A percentile compares a stretch with the other conserved stretches of the same genome.
Conservation (phyloP, 176 grass and related monocot genomes). For the Saccharum spontaneum region DNA sequence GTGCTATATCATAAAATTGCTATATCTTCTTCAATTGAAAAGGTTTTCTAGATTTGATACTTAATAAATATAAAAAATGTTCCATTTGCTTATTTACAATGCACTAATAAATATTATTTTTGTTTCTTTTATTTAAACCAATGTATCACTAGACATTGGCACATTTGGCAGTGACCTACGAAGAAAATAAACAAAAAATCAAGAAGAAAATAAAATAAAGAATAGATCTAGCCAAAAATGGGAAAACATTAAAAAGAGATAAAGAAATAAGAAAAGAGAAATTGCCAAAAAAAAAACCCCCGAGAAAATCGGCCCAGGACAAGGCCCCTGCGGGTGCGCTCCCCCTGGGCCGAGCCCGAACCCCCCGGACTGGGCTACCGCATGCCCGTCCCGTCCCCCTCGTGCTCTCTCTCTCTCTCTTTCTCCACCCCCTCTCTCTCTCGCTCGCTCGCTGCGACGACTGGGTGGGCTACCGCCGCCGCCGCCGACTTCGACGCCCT, state of each 20-base stretch:
- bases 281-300: background rate
- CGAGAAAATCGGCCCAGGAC: background rate
- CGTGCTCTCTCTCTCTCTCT: background rate
- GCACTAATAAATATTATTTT: background rate
- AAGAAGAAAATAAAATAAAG: background rate
- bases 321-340: background rate
- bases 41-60: too few relatives aligned
- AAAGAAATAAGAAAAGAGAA: background rate
- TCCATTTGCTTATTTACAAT: too few relatives aligned
- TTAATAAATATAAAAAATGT: too few relatives aligned
- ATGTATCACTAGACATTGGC: background rate
- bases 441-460: background rate
- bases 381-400: background rate
- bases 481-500: background rate
- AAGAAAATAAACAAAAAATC: background rate
- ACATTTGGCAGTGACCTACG: background rate
- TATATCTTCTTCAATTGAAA: too few relatives aligned
- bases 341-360: background rate
- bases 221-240: background rate
- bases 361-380: background rate
- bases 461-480: background rate
- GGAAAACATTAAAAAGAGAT: background rate
- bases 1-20: too few relatives aligned
- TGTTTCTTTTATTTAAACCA: background rate
- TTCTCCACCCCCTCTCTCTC: background rate